Conservation (phyloP, 2,329 filamentous ascomycete species). For the Penicillium sp. region DNA sequence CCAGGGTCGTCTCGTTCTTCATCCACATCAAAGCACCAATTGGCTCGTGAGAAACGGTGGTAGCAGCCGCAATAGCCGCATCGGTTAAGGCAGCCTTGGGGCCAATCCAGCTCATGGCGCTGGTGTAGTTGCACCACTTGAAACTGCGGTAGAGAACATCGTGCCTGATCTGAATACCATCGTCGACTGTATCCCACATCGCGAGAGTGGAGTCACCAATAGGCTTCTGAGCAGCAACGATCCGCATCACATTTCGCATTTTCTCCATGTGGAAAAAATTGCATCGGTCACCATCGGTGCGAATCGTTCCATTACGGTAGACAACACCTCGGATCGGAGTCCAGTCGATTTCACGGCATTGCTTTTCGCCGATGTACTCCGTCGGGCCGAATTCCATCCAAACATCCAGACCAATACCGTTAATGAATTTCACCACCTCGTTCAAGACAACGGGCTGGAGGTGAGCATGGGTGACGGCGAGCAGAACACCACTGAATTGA, state of each 20-base stretch:
- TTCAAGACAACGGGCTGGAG: slow-evolving; percentile 2
- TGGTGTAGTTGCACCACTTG: slow-evolving; percentile 3
- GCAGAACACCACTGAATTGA: not conserved
- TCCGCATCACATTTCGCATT: slow-evolving; percentile 1
- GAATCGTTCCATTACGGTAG: not conserved
- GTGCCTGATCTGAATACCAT: not conserved
- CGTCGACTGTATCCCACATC: slow-evolving; percentile 2
- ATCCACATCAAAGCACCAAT: slow-evolving; percentile 5
- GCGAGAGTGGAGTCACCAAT: slow-evolving; percentile 1
- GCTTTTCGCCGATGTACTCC: not conserved
- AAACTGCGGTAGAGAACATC: slow-evolving; percentile 2
- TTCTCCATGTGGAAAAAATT: slow-evolving; percentile 1
- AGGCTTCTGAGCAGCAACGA: slow-evolving; percentile 1
- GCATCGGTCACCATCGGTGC: not conserved
- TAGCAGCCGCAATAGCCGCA: not conserved
- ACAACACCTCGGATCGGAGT: not conserved
- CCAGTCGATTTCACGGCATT: slow-evolving; percentile 6
- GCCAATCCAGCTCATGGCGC: slow-evolving; percentile 3
- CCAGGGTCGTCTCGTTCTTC: slow-evolving; percentile 2
- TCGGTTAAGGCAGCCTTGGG: slow-evolving; percentile 1
- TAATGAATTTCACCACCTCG: slow-evolving; percentile 4
- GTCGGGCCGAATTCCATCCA: slow-evolving; percentile 2
- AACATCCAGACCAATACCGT: not conserved
- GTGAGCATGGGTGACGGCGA: not conserved
- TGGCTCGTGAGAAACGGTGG: not conserved